These are phyloP conservation scores for Aspergillus unguis DNA, from an alignment of 2,329 filamentous ascomycete genomes.

Conservation along the genomic window DNA sequence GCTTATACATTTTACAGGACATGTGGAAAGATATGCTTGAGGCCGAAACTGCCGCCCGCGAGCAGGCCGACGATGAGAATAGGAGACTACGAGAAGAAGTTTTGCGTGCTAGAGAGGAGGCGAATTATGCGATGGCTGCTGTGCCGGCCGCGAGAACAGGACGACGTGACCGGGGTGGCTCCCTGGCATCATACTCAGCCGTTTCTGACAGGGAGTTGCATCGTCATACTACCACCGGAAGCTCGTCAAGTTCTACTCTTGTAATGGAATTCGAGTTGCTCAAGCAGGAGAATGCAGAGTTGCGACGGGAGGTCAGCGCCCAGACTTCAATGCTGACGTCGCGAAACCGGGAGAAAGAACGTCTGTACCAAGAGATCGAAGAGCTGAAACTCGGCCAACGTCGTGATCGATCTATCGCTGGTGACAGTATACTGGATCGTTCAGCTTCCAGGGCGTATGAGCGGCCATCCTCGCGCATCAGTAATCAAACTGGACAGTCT, in stretches of 20 bases:
- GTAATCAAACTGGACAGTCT: conserved; percentile 64
- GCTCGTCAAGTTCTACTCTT: conserved; percentile 63
- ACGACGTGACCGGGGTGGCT: conserved; percentile 35
- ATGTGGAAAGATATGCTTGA: conserved; percentile 95
- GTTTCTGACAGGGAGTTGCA: conserved; percentile 34
- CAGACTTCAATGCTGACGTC: conserved; percentile 98
- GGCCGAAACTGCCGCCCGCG: conserved; percentile 81
- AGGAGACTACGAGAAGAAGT: conserved; percentile 79
- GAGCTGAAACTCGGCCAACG: conserved; percentile 87
- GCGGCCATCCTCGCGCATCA: conserved; percentile 70
- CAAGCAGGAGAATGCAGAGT: conserved; percentile 85
- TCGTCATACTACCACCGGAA: conserved; percentile 49
- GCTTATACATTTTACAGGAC: conserved; percentile 49
- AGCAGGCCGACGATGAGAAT: conserved; percentile 88
- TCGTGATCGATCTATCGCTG: conserved; percentile 63
- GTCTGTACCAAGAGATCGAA: conserved; percentile 94
- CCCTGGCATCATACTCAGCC: conserved; percentile 38
- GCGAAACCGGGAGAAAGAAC: conserved; percentile 89
- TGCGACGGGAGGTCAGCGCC: conserved; percentile 87
- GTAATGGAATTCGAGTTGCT: conserved; percentile 83
- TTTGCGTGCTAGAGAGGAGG: conserved; percentile 59
- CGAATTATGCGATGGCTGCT: conserved; percentile 27
- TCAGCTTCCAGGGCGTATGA: conserved; percentile 81
- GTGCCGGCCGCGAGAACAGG: conserved; percentile 30
- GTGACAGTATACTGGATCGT: conserved; percentile 91